Evolutionary conservation across 345 rosid genomes (phyloP).

Genomic region (Combretum micranthum): DNA sequence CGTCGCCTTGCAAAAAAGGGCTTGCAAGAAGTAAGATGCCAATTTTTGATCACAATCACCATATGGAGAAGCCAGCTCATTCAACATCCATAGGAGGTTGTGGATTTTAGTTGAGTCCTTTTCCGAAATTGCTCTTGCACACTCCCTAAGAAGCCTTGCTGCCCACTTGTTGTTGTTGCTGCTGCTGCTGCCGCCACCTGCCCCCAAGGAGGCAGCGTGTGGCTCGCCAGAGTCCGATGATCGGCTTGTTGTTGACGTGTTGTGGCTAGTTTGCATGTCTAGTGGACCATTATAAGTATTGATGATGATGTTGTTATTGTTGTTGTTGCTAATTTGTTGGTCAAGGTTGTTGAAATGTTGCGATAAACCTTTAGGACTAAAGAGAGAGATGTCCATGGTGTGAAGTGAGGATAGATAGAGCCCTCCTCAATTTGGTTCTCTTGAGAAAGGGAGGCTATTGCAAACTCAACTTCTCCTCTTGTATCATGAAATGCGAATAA

Average conservation of each 20-base stretch:
- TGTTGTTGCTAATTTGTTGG: slow-evolving; percentile 1
- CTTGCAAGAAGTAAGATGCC: slow-evolving; percentile 63
- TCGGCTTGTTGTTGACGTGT: neutral
- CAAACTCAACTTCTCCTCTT: neutral
- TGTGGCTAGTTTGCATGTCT: slow-evolving; percentile 15
- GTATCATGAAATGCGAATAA: slow-evolving; percentile 1
- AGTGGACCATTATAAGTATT: slow-evolving; percentile 1
- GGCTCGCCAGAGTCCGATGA: slow-evolving; percentile 21
- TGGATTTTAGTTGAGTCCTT: slow-evolving; percentile 60
- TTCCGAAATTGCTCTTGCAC: slow-evolving; percentile 65
- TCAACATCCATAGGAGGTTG: slow-evolving; percentile 70
- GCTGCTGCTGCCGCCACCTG: slow-evolving; percentile 25
- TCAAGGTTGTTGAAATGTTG: neutral
- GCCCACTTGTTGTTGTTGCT: slow-evolving; percentile 46
- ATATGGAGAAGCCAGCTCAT: slow-evolving; percentile 68
- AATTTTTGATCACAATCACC: slow-evolving; percentile 73
- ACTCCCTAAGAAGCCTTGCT: slow-evolving; percentile 49
- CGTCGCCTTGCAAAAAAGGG: slow-evolving; percentile 63
- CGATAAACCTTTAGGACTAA: slow-evolving; percentile 5
- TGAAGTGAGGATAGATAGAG: slow-evolving; percentile 4
- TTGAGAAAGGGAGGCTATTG: neutral
- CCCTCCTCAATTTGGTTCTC: neutral
- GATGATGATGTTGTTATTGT: too few species aligned
- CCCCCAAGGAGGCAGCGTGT: slow-evolving; percentile 29
- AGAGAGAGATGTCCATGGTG: slow-evolving; percentile 13